A percentile compares a stretch with the other conserved stretches of the same genome.
These are phyloP conservation scores for Desmodesmus armatus DNA, from an alignment of 139 green algal genomes.

Conservation along the genomic window DNA sequence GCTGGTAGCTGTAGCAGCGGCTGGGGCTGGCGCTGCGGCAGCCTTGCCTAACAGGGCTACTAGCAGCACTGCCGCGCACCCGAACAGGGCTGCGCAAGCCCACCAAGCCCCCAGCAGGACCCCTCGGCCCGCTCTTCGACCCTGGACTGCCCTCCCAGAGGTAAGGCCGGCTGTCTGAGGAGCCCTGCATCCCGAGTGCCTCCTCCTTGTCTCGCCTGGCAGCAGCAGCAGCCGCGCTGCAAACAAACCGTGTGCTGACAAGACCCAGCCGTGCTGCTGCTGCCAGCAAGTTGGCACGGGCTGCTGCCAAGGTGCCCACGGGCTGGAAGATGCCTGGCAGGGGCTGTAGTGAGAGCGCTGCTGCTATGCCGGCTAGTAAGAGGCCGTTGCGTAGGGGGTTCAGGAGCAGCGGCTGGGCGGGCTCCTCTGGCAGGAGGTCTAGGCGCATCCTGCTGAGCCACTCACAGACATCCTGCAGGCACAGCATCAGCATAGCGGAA, in stretches of 20 bases:
- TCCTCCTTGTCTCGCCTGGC: neutral
- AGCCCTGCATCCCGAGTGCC: too few species aligned
- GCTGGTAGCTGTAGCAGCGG: neutral
- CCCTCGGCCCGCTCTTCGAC: too few species aligned
- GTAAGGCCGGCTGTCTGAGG: too few species aligned
- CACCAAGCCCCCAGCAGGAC: too few species aligned
- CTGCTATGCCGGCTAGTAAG: slow-evolving; percentile 24
- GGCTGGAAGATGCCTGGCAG: neutral
- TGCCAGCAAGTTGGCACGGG: slow-evolving; percentile 8
- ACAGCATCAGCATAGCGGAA: neutral
- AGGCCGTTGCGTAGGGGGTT: slow-evolving; percentile 38
- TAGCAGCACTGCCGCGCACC: too few species aligned
- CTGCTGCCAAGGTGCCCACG: neutral
- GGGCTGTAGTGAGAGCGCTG: slow-evolving; percentile 10
- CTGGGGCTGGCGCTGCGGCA: neutral
- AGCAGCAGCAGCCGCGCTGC: slow-evolving; percentile 3
- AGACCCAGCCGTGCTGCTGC: slow-evolving; percentile 20
- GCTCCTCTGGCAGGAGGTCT: slow-evolving; percentile 14
- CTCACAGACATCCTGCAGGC: slow-evolving; percentile 18
- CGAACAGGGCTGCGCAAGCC: too few species aligned
- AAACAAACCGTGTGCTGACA: neutral
- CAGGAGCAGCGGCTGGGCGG: neutral
- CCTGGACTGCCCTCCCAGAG: too few species aligned
- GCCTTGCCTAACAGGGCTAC: too few species aligned
- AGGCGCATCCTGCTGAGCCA: slow-evolving; percentile 27